Conservation (phyloP, 2,329 filamentous ascomycete species). For the Graphilbum ipis-grandicollis region DNA sequence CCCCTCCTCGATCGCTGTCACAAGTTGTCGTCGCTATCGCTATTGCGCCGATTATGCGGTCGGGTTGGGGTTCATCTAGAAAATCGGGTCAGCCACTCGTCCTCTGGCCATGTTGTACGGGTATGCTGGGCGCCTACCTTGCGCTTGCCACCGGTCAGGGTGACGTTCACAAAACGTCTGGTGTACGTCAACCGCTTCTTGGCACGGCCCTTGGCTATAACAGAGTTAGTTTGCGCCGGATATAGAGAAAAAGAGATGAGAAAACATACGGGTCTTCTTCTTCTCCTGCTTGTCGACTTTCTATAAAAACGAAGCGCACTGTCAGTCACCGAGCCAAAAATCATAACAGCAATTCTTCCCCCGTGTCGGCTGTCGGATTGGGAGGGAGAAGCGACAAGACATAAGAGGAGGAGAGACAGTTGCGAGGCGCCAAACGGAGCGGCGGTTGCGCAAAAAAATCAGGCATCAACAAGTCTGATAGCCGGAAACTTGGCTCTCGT, state of each 20-base stretch:
- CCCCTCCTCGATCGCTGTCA: too few relatives aligned
- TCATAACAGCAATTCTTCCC: too few relatives aligned
- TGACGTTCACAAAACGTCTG: constrained; percentile 96
- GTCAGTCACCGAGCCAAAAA: constrained; percentile 2
- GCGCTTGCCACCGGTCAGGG: constrained; percentile 82
- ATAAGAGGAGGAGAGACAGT: too few relatives aligned
- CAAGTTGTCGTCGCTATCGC: too few relatives aligned
- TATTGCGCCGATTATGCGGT: constrained; percentile 8
- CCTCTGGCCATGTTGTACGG: too few relatives aligned
- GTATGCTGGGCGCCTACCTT: constrained; percentile 45
- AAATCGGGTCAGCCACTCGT: not conserved
- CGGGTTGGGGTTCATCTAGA: constrained; percentile 12
- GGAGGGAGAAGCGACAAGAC: too few relatives aligned
- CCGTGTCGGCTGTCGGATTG: too few relatives aligned
- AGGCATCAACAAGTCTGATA: too few relatives aligned
- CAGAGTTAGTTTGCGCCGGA: not conserved
- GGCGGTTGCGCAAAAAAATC: too few relatives aligned
- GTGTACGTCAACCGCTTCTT: constrained; percentile 96
- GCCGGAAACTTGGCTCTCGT: too few relatives aligned
- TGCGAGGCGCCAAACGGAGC: too few relatives aligned
- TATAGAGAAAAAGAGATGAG: not conserved
- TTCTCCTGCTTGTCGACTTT: constrained; percentile 68
- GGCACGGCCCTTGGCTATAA: constrained; percentile 71
- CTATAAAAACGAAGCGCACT: constrained; percentile 1
- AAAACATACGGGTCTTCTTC: constrained; percentile 53